A percentile compares a stretch with the other conserved stretches of the same genome.
These are phyloP conservation scores for Podaxis sp. DNA, from an alignment of 768 basidiomycete species.

Conservation along the genomic window DNA sequence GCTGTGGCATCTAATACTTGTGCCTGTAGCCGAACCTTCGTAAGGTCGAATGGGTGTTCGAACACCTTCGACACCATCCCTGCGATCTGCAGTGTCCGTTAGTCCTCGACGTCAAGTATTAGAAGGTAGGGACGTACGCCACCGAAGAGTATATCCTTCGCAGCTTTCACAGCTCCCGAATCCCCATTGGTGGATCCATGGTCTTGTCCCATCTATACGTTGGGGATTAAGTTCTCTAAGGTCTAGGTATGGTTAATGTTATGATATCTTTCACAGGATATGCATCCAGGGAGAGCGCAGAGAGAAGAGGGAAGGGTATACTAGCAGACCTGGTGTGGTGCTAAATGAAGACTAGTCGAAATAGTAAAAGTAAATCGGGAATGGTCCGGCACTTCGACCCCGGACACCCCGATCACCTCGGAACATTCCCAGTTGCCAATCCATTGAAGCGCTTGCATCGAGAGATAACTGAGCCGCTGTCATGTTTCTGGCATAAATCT, in stretches of 20 bases:
- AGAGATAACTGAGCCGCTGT: not conserved
- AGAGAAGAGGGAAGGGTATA: not conserved
- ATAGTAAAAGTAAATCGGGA: not conserved
- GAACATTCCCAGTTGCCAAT: not conserved
- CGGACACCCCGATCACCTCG: not conserved
- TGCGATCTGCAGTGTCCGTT: constrained; percentile 47
- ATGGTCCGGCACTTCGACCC: not conserved
- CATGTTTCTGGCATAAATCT: too few relatives aligned
- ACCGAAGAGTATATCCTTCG: constrained; percentile 53
- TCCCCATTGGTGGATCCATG: not conserved
- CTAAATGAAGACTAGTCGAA: not conserved
- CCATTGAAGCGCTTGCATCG: not conserved
- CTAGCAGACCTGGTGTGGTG: not conserved
- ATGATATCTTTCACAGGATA: not conserved
- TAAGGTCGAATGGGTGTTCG: constrained; percentile 94
- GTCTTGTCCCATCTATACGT: not conserved
- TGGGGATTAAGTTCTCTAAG: not conserved
- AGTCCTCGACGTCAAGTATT: not conserved
- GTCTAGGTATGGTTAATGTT: not conserved
- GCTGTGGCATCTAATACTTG: constrained; percentile 62
- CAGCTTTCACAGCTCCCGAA: constrained; percentile 15
- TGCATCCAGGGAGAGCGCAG: not conserved
- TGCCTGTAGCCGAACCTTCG: constrained; percentile 90
- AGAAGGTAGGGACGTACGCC: constrained; percentile 39
- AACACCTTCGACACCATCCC: constrained; percentile 82